A percentile compares a stretch with the other conserved stretches of the same genome.
These are phyloP conservation scores for Mycena metata DNA, from an alignment of 768 basidiomycete species.

Conservation along the genomic window DNA sequence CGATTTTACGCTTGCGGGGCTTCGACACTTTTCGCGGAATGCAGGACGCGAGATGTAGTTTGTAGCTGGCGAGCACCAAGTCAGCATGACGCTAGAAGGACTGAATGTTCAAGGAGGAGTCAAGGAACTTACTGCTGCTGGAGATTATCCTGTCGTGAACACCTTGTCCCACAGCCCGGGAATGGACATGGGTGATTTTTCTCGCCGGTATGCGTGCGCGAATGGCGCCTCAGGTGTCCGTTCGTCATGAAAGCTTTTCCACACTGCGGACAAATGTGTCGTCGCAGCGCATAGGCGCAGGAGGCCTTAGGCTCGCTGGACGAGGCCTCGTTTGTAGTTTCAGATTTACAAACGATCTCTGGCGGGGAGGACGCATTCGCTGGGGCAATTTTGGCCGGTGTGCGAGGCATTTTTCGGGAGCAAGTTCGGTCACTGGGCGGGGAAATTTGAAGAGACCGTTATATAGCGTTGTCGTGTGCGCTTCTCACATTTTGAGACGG, in stretches of 20 bases:
- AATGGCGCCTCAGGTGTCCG: slow-evolving; percentile 74
- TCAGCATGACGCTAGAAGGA: neutral
- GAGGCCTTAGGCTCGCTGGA: neutral
- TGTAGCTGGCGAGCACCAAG: neutral
- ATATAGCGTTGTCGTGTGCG: neutral
- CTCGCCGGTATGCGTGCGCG: slow-evolving; percentile 76
- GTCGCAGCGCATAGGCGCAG: neutral
- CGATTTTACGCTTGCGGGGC: neutral
- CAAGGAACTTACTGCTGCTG: slow-evolving; percentile 35
- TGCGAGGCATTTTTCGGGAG: slow-evolving; percentile 1
- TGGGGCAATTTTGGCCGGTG: neutral
- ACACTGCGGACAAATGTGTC: slow-evolving; percentile 62
- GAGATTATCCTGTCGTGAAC: slow-evolving; percentile 77
- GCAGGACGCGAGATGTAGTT: slow-evolving; percentile 8
- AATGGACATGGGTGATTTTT: slow-evolving; percentile 80
- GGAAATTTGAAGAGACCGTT: neutral
- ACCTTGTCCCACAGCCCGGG: slow-evolving; percentile 77
- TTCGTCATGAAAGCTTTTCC: slow-evolving; percentile 71
- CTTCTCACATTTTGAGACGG: no score
- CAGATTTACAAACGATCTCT: neutral
- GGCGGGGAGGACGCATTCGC: neutral
- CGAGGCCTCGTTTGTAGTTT: neutral
- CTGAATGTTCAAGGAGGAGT: no score
- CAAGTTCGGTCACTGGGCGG: neutral
- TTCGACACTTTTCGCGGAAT: neutral